Conservation (phyloP, 108 stramenopile species). For the Nitzschia inconspicua region DNA sequence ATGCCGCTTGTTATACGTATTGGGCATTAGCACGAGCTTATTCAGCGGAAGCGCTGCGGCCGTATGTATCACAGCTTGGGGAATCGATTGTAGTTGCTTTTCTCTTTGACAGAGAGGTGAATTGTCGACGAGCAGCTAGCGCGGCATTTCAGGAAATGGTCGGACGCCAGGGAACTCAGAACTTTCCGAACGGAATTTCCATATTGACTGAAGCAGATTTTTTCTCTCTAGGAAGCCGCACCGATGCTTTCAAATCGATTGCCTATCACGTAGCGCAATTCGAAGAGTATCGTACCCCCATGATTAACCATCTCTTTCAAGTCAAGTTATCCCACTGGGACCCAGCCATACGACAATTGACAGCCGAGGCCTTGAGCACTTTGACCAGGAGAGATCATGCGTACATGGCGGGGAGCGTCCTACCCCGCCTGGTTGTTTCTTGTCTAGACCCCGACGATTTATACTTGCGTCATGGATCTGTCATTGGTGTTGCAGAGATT, state of each 20-base stretch:
- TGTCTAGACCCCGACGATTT: conserved; percentile 62
- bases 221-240: conserved; percentile 93
- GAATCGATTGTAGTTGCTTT: conserved; percentile 82
- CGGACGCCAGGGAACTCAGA: conserved; percentile 72
- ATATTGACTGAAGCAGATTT: conserved; percentile 96
- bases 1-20: conserved; percentile 97
- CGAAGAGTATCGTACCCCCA: conserved; percentile 73
- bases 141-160: conserved; percentile 96
- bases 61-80: conserved; percentile 66
- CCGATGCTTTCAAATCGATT: conserved; percentile 74
- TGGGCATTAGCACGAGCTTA: conserved; percentile 99
- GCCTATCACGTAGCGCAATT: conserved; percentile 74
- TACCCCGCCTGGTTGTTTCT: conserved; percentile 70
- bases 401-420: conserved; percentile 41
- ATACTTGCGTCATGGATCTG: conserved; percentile 81
- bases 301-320: conserved; percentile 73
- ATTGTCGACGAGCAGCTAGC: conserved; percentile 96
- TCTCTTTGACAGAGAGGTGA: conserved; percentile 97
- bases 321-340: conserved; percentile 94
- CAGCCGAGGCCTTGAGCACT: conserved; percentile 68
- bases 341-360: conserved; percentile 68
- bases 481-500: conserved; percentile 82
- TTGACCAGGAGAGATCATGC: conserved; percentile 57
- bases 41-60: conserved; percentile 69
- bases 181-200: conserved; percentile 92